A percentile compares a stretch with the other conserved stretches of the same genome.
These are phyloP conservation scores for Lecanicillium sp. DNA, from an alignment of 2,329 filamentous ascomycete species.

Conservation along the genomic window DNA sequence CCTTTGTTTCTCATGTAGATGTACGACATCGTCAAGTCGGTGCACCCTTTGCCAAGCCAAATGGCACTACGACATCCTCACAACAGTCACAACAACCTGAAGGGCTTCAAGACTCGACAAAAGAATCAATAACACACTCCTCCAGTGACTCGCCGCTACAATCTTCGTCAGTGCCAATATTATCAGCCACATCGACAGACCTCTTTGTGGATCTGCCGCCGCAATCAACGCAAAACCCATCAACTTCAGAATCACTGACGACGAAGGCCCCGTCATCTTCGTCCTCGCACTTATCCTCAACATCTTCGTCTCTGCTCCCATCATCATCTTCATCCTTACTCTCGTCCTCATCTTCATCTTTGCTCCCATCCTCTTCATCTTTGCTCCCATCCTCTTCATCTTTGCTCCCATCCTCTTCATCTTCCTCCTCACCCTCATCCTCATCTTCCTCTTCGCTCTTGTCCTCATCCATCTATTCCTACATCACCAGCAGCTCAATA, in stretches of 20 bases:
- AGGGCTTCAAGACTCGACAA: no score
- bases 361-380: no score
- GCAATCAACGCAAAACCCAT: no score
- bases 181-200: no score
- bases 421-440: not conserved
- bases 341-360: not conserved
- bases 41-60: conserved; percentile 3
- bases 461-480: not conserved
- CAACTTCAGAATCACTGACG: no score
- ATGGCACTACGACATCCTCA: conserved; percentile 1
- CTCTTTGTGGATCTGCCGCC: no score
- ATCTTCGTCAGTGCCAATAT: no score
- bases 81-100: no score
- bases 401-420: not conserved
- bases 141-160: not conserved
- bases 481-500: not conserved
- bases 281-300: not conserved
- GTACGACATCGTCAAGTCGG: not conserved
- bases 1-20: not conserved
- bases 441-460: not conserved
- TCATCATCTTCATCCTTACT: not conserved
- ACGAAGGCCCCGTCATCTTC: not conserved
- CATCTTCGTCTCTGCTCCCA: not conserved
- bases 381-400: not conserved
- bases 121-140: not conserved